Evolutionary conservation across 306 rosid species (phyloP).

Genomic region (Lathyrus tuberosus): DNA sequence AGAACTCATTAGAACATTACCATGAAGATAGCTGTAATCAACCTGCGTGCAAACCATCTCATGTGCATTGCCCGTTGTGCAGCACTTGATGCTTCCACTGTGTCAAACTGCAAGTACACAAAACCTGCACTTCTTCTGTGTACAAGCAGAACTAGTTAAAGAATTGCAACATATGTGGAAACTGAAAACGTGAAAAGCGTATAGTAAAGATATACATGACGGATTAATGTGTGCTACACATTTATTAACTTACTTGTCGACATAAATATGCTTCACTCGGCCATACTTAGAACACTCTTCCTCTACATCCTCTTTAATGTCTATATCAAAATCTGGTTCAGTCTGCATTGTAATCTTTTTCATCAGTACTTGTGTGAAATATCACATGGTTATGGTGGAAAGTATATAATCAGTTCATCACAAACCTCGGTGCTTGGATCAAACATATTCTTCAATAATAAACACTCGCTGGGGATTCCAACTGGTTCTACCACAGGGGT

Average conservation of each 20-base stretch:
- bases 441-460: constrained; percentile 90
- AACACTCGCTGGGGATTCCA: constrained; percentile 89
- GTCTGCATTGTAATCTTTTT: constrained; percentile 53
- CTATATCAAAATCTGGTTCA: constrained; percentile 86
- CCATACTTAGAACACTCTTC: constrained; percentile 97
- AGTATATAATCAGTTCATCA: constrained; percentile 29
- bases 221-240: background rate
- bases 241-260: constrained; percentile 84
- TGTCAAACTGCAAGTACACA: constrained; percentile 82
- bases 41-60: constrained; percentile 97
- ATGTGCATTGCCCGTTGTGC: constrained; percentile 93
- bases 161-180: constrained; percentile 4
- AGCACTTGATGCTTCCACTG: constrained; percentile 77
- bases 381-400: constrained; percentile 5
- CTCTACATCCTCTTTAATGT: constrained; percentile 92
- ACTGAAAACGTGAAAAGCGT: background rate
- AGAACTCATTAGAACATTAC: constrained; percentile 46
- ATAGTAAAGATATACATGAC: constrained; percentile 8
- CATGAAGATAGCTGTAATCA: constrained; percentile 85
- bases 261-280: constrained; percentile 83
- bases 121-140: constrained; percentile 89
- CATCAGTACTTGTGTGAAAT: constrained; percentile 36
- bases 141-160: constrained; percentile 11
- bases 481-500: constrained; percentile 61
- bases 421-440: constrained; percentile 92